Conservation (phyloP, 768 basidiomycete genomes). For the Leccinum subgranulosum region DNA sequence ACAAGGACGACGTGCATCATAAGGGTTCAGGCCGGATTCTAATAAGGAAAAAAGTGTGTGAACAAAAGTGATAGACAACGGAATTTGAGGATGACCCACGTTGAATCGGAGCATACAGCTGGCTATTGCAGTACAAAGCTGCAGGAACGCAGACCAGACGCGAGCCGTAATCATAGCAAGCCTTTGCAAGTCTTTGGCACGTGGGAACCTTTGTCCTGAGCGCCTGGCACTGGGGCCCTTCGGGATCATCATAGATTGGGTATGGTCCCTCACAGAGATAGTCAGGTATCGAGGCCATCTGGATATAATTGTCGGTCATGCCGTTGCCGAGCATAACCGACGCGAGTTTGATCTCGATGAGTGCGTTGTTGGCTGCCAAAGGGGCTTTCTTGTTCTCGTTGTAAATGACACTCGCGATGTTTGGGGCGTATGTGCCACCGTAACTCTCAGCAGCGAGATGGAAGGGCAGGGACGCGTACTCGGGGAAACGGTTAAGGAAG, state of each 20-base stretch:
- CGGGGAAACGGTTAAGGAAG: constrained; percentile 71
- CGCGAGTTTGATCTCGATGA: constrained; percentile 74
- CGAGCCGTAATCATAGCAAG: constrained; percentile 63
- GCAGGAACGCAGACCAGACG: constrained; percentile 73
- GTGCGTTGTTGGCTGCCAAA: constrained; percentile 27
- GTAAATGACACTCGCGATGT: constrained; percentile 82
- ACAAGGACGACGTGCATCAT: constrained; percentile 80
- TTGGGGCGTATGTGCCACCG: constrained; percentile 76
- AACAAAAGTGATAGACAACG: neutral
- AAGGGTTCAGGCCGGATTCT: constrained; percentile 82
- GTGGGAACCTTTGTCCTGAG: constrained; percentile 64
- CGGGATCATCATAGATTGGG: constrained; percentile 69
- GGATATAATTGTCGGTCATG: constrained; percentile 76
- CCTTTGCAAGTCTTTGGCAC: constrained; percentile 70
- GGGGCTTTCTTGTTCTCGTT: constrained; percentile 65
- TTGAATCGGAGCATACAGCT: constrained; percentile 68
- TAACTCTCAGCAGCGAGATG: constrained; percentile 83
- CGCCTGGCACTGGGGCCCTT: constrained; percentile 62
- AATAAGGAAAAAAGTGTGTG: neutral
- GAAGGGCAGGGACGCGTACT: constrained; percentile 70
- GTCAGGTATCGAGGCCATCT: constrained; percentile 79
- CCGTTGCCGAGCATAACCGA: constrained; percentile 89
- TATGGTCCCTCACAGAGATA: constrained; percentile 82
- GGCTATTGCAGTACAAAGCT: constrained; percentile 72
- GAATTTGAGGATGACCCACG: constrained; percentile 40